Evolutionary conservation across 169 alveolate species (phyloP).

Genomic region (Plasmodium knowlesi): DNA sequence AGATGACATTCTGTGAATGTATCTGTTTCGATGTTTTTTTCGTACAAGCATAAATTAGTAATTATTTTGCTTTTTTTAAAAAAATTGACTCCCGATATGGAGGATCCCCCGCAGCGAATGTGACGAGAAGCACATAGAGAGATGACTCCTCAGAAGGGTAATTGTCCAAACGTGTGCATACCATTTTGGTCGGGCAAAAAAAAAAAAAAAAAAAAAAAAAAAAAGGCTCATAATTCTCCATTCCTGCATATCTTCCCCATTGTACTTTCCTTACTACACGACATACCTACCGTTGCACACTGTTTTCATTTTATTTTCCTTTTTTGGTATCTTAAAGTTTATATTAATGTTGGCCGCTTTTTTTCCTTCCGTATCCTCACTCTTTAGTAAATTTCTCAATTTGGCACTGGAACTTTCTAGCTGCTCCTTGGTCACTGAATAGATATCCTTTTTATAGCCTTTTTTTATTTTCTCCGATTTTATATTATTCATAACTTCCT

Average conservation of each 20-base stretch:
- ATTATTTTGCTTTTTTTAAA: too few relatives aligned
- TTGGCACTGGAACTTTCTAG: constrained; percentile 53
- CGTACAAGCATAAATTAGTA: not conserved
- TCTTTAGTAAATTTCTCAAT: constrained; percentile 4
- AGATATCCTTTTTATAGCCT: constrained; percentile 54
- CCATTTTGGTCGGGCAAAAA: not conserved
- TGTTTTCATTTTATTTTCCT: constrained; percentile 20
- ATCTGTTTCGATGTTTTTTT: not conserved
- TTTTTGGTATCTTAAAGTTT: constrained; percentile 44
- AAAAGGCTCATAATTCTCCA: not conserved
- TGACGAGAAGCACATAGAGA: not conserved
- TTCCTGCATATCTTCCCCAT: not conserved
- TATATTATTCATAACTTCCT: constrained; percentile 18
- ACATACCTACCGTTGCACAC: constrained; percentile 74
- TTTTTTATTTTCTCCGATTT: constrained; percentile 68
- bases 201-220: not conserved
- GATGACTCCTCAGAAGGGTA: not conserved
- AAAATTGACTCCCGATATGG: not conserved
- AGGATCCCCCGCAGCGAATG: not conserved
- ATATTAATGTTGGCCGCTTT: not conserved
- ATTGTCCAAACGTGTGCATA: not conserved
- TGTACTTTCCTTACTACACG: not conserved
- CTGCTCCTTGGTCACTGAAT: constrained; percentile 41
- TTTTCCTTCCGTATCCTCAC: not conserved
- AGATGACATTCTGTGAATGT: not conserved